phyloP scores from a whole-genome alignment of 768 basidiomycete species.

The Podaxis sp. region DNA sequence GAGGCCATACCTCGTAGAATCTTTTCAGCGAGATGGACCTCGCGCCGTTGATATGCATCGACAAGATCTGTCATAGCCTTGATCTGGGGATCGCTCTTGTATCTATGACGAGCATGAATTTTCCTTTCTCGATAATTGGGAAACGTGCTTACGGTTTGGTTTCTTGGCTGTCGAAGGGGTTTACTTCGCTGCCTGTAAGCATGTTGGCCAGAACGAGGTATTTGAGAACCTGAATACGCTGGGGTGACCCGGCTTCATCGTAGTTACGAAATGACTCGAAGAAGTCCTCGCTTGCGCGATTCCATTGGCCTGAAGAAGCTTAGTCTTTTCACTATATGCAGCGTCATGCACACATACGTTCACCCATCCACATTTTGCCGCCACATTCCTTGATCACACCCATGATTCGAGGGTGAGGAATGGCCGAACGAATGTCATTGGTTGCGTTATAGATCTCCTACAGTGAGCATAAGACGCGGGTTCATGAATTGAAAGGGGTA shows the following conservation, averaged over 20 bases:
- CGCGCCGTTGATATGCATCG: conserved; percentile 92
- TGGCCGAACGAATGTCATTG: conserved; percentile 89
- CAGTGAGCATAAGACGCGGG: not conserved
- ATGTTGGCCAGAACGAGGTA: conserved; percentile 98
- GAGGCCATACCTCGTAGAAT: conserved; percentile 73
- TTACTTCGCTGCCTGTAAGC: conserved; percentile 97
- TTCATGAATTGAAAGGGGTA: not conserved
- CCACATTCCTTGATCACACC: conserved; percentile 99
- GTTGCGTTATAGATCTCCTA: conserved; percentile 98
- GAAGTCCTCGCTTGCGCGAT: conserved; percentile 95
- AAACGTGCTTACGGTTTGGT: conserved; percentile 83
- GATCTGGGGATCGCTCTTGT: conserved; percentile 95
- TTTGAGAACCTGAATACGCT: conserved; percentile 96
- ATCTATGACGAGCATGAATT: conserved; percentile 43
- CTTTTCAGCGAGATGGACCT: conserved; percentile 97
- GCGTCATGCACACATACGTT: conserved; percentile 51
- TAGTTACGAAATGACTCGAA: conserved; percentile 99
- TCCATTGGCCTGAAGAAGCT: conserved; percentile 80
- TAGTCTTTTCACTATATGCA: not conserved
- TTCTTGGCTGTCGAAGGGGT: conserved; percentile 99
- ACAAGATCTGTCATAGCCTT: conserved; percentile 98
- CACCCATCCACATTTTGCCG: conserved; percentile 99
- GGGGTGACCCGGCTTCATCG: conserved; percentile 95
- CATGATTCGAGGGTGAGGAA: conserved; percentile 98
- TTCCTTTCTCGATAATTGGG: not conserved